Conservation (phyloP, 192 early-diverging fungal genomes). For the Glomus cerebriforme region DNA sequence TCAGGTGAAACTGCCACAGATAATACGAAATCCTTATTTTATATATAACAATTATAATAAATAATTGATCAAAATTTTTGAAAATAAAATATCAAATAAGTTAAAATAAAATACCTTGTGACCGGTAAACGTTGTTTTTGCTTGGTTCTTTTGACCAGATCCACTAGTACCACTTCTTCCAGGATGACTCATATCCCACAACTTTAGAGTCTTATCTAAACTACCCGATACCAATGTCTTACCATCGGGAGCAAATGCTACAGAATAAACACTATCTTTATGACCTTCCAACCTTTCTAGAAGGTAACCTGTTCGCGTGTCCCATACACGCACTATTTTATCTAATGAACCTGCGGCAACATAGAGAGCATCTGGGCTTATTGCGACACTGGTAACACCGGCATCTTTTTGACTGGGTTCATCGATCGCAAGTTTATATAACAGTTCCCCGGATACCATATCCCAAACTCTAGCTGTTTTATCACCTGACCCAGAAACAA, state of each 20-base stretch:
- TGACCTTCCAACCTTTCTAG: constrained; percentile 93
- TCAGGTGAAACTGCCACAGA: constrained; percentile 86
- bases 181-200: constrained; percentile 81
- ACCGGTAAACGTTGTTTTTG: constrained; percentile 52
- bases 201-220: constrained; percentile 86
- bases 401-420: constrained; percentile 83
- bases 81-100: not conserved
- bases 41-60: not conserved
- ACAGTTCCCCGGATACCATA: constrained; percentile 71
- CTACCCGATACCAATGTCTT: constrained; percentile 88
- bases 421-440: constrained; percentile 77
- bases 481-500: constrained; percentile 90
- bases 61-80: not conserved
- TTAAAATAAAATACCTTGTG: constrained; percentile 46
- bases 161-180: constrained; percentile 40
- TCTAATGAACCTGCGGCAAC: constrained; percentile 92
- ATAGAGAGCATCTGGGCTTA: constrained; percentile 84
- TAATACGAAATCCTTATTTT: constrained; percentile 88
- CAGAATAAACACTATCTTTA: constrained; percentile 93
- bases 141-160: constrained; percentile 37
- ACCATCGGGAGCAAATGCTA: constrained; percentile 93
- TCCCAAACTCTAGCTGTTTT: constrained; percentile 88
- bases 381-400: constrained; percentile 93
- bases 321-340: constrained; percentile 93
- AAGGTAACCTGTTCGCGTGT: constrained; percentile 73